These are phyloP conservation scores for Cercospora citrullina DNA, from an alignment of 2,329 filamentous ascomycete species.

Conservation along the genomic window DNA sequence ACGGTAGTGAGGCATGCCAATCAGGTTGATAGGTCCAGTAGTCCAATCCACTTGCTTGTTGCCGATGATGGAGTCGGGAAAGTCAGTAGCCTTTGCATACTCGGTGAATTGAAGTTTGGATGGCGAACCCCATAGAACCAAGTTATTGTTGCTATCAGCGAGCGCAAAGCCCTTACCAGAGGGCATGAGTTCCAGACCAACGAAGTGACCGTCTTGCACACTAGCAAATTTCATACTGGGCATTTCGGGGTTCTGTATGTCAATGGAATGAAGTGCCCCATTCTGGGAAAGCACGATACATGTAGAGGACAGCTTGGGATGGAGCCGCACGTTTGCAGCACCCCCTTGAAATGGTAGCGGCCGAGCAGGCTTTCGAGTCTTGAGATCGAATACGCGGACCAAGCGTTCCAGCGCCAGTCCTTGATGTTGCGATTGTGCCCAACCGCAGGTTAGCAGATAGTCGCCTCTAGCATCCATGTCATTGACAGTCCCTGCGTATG, in stretches of 20 bases:
- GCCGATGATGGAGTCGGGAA: constrained; percentile 65
- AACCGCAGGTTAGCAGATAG: constrained; percentile 92
- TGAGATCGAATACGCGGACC: constrained; percentile 93
- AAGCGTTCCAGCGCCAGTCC: constrained; percentile 85
- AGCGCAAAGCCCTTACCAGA: constrained; percentile 84
- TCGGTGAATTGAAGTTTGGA: constrained; percentile 85
- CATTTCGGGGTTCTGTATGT: constrained; percentile 89
- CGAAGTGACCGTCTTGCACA: constrained; percentile 68
- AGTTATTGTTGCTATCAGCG: constrained; percentile 72
- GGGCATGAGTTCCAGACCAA: constrained; percentile 80
- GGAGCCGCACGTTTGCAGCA: constrained; percentile 93
- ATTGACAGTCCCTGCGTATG: constrained; percentile 83
- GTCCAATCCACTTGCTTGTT: constrained; percentile 47
- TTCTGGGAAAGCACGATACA: constrained; percentile 89
- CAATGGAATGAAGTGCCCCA: constrained; percentile 92
- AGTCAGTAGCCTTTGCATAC: constrained; percentile 73
- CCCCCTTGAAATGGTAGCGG: constrained; percentile 91
- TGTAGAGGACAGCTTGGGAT: constrained; percentile 91
- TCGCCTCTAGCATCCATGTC: constrained; percentile 98
- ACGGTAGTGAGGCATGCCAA: constrained; percentile 93
- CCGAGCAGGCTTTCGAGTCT: constrained; percentile 81
- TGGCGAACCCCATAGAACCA: constrained; percentile 87
- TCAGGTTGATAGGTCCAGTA: constrained; percentile 74
- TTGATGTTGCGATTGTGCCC: constrained; percentile 77
- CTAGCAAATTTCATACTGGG: constrained; percentile 83